Evolutionary conservation across 2,329 filamentous ascomycete species (phyloP), one percentile per base, ranked within the genome.

Genomic region (Chaetomium sp.): DNA sequence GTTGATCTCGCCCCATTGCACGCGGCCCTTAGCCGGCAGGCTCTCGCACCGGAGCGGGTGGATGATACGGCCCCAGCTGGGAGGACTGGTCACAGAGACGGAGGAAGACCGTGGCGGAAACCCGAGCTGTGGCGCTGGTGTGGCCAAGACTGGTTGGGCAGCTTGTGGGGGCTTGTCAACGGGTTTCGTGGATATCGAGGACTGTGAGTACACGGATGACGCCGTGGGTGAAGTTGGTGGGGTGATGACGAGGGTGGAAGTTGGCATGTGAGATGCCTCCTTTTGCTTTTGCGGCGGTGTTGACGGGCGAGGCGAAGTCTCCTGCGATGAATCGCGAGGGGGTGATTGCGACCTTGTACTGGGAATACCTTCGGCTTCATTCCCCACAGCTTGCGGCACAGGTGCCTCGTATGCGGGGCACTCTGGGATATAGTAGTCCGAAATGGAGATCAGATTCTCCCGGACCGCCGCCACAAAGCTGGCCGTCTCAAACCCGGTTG

Each of bases 381-480:
- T 27, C 19, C 3, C 19, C 19, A 3, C 2, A 2, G 32, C 36
- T 6, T 49, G 35, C 10, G 48, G 36, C 1, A 40, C 10, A 6
- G 52, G 51, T 10, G 45, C 52, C 4, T 48, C 52, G 33, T 58
- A 53, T 4, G 54, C 54, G 2, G 59, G 54, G 9, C 44, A 44
- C 11, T 79, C 75, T 0, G 74, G 71, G 1, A 69, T 65, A 59
- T 82, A 82, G 58, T 74, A 78, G 2, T 69, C 52, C 7, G 73
- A 75, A 44, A 71, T 72, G n/a, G 73, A 69, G 9, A 74, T 67
- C 3, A 81, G 69, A 14, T 76, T 72, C 53, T 76, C 76, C 63
- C 77, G 76, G 14, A 86, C 76, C 0, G 74, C 72, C 0, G 75
- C 74, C 35, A 85, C 71, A 58, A 85, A 81, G 0, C 70, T 74